Evolutionary conservation across 768 basidiomycete genomes (phyloP), one percentile per base, ranked within the genome.

Genomic region (Daedaleopsis sinensis): DNA sequence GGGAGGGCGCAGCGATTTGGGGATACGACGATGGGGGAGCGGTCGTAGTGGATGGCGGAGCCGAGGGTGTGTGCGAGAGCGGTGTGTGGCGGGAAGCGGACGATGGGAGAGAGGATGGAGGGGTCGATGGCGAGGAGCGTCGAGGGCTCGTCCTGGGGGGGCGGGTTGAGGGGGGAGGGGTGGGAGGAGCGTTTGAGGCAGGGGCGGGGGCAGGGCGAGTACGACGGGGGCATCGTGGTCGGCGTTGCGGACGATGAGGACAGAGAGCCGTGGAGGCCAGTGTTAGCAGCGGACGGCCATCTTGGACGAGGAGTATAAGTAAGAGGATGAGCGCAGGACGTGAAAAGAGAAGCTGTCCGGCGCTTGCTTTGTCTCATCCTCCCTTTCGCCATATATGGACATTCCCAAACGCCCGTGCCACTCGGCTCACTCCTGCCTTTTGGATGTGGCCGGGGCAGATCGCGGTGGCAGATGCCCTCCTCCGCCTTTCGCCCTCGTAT

Each of bases 1-100:
- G 93, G 92, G 23, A 94, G 80, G 11, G 87, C 85, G 70, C 91
- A 93, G 38, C 79, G 73, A 70, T 93, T 91, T 36, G 88, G 87
- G 23, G 82, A 70, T 65, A 91, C 88, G 69, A 85, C 77, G 70
- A 94, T 90, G 61, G 91, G 91, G 4, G 89, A 84, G 59, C 92
- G 88, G 78, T 94, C 91, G 76, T 94, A 94, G 9, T 77, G 70
- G 38, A 76, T 68, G 37, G 80, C 63, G 5, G 78, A 78, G 35
- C 70, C 68, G 69, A 79, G 77, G 57, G 75, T 76, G 57, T 74
- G 72, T 36, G 76, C 70, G 63, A 79, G 71, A 32, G 67, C 57
- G 16, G 74, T 68, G 35, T 72, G 63, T 11, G 82, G 76, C 5
- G 84, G 70, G 32, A 88, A 74, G 65, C 83, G 86, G 74, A 89